Percentiles rank a stretch among this genome's conserved stretches.
Evolutionary conservation across 2,329 filamentous ascomycete genomes (phyloP).

Genomic region (Dothistroma pini): DNA sequence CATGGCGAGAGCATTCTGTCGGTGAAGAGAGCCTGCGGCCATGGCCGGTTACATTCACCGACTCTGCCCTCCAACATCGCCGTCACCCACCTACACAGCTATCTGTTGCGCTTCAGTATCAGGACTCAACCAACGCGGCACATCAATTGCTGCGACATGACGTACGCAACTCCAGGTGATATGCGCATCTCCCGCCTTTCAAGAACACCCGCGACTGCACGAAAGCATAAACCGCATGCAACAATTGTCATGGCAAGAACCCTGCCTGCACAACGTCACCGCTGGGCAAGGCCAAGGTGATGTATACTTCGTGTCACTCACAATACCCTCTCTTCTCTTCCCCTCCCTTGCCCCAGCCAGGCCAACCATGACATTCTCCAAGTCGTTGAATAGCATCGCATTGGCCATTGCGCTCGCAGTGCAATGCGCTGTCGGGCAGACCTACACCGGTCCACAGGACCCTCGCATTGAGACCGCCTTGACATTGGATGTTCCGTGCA

Average conservation of each 20-base stretch:
- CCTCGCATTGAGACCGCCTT: slow-evolving; percentile 20
- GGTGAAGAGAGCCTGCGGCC: too few relatives aligned
- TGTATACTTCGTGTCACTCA: not conserved
- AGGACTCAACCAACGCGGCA: too few relatives aligned
- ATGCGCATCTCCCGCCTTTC: not conserved
- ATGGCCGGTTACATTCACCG: too few relatives aligned
- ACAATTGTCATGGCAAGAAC: not conserved
- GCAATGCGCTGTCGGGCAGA: not conserved
- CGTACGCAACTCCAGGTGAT: not conserved
- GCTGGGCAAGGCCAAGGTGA: not conserved
- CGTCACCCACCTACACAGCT: not conserved
- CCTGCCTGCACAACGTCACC: slow-evolving; percentile 1
- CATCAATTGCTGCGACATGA: not conserved
- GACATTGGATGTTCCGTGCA: slow-evolving; percentile 23
- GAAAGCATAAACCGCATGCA: not conserved
- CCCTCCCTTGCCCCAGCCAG: not conserved
- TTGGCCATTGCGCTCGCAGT: not conserved
- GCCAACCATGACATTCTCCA: not conserved
- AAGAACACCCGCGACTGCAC: not conserved
- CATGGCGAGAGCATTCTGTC: too few relatives aligned
- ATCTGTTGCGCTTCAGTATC: not conserved
- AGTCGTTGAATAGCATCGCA: not conserved
- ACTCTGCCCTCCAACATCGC: too few relatives aligned
- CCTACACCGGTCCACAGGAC: slow-evolving; percentile 12
- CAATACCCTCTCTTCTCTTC: not conserved